A percentile compares a stretch with the other conserved stretches of the same genome.
phyloP scores from a whole-genome alignment of 257 asterid species.

The Rubia yunnanensis region DNA sequence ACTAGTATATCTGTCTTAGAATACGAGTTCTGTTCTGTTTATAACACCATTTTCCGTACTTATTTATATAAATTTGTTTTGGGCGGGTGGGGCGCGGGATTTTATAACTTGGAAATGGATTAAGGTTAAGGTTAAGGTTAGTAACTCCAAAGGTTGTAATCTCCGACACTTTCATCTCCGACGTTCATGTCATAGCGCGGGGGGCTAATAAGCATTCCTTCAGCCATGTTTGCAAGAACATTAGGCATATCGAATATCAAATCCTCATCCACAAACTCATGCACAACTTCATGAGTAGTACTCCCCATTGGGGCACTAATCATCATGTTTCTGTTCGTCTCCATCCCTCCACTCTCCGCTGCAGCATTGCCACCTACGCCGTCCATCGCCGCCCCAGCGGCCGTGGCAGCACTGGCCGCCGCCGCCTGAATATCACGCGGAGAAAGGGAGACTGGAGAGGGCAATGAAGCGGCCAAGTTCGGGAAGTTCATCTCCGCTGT shows the following conservation, averaged over 20 bases:
- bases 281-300: background rate
- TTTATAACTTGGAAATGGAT: background rate
- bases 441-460: conserved; percentile 50
- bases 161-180: conserved; percentile 29
- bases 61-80: no score
- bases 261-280: conserved; percentile 60
- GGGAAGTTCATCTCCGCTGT: conserved; percentile 33
- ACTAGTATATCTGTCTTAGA: background rate
- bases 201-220: conserved; percentile 72
- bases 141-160: conserved; percentile 42
- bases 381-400: conserved; percentile 56
- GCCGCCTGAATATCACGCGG: conserved; percentile 57
- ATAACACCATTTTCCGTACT: no score
- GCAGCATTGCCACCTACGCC: conserved; percentile 12
- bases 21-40: background rate
- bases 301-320: background rate
- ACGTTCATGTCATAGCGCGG: conserved; percentile 33
- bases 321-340: background rate
- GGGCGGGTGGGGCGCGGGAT: no score
- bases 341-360: background rate
- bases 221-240: conserved; percentile 54
- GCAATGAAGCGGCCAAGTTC: conserved; percentile 27
- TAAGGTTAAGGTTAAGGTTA: conserved; percentile 26
- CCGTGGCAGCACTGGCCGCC: conserved; percentile 59
- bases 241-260: conserved; percentile 68